phyloP scores from a whole-genome alignment of 78 protist species.

The Cavenderia fasciculata region DNA sequence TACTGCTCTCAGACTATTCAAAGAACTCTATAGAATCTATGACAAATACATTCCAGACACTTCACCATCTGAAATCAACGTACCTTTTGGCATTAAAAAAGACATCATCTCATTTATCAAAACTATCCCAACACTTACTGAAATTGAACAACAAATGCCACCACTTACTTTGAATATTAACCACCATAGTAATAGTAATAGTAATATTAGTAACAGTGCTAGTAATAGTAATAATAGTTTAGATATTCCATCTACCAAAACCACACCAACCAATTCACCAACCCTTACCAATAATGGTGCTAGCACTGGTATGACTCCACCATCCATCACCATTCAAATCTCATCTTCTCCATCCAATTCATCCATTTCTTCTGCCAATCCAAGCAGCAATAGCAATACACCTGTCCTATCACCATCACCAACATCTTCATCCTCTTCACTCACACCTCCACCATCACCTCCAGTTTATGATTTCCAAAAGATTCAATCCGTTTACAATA shows the following conservation, averaged over 20 bases:
- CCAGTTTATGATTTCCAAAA: conserved; percentile 22
- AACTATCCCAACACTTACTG: conserved; percentile 16
- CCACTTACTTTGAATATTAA: too few relatives aligned
- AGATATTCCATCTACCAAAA: conserved; percentile 2
- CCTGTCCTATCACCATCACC: conserved; percentile 5
- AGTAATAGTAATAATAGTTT: not conserved
- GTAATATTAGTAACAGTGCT: not conserved
- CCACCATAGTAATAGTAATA: not conserved
- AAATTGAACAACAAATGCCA: too few relatives aligned
- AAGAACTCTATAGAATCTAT: conserved; percentile 30
- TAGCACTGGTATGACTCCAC: not conserved
- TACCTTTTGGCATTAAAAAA: conserved; percentile 24
- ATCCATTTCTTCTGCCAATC: not conserved
- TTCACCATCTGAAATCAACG: conserved; percentile 62
- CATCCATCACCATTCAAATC: not conserved
- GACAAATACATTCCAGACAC: conserved; percentile 41
- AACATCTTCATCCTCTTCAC: conserved; percentile 5
- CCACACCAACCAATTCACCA: not conserved
- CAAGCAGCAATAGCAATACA: not conserved
- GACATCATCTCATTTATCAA: conserved; percentile 16
- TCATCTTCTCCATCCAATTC: conserved; percentile 1
- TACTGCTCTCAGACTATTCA: not conserved
- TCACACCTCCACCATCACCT: conserved; percentile 4
- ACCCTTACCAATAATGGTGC: too few relatives aligned
- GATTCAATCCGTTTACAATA: conserved; percentile 40